A percentile compares a stretch with the other conserved stretches of the same genome.
Conservation (phyloP, 2,329 filamentous ascomycete genomes). For the Colletotrichum sp. region DNA sequence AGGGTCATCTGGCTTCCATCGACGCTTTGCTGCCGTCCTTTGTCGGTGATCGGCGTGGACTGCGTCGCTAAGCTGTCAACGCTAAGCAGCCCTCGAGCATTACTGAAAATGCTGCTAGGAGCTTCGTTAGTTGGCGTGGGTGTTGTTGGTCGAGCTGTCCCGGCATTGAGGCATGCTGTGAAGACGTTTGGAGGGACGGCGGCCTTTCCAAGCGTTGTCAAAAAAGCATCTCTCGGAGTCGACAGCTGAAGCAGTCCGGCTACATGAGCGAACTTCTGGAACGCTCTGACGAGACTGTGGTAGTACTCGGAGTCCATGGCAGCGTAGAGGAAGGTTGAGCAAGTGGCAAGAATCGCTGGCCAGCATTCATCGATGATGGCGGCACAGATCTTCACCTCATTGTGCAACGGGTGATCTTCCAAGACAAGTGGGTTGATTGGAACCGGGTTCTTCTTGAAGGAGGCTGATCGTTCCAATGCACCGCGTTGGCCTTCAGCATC, state of each 20-base stretch:
- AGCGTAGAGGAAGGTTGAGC: slow-evolving; percentile 93
- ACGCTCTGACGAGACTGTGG: slow-evolving; percentile 86
- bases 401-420: slow-evolving; percentile 72
- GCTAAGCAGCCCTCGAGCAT: slow-evolving; percentile 74
- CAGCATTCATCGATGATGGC: slow-evolving; percentile 89
- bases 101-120: slow-evolving; percentile 65
- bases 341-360: slow-evolving; percentile 93
- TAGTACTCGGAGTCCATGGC: slow-evolving; percentile 94
- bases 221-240: slow-evolving; percentile 90
- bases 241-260: slow-evolving; percentile 84
- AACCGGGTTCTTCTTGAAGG: slow-evolving; percentile 76
- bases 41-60: slow-evolving; percentile 60
- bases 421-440: slow-evolving; percentile 84
- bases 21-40: slow-evolving; percentile 62
- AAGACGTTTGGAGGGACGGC: slow-evolving; percentile 85
- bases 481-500: slow-evolving; percentile 37
- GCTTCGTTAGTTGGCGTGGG: slow-evolving; percentile 40
- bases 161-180: slow-evolving; percentile 61
- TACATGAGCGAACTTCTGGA: slow-evolving; percentile 95
- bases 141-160: slow-evolving; percentile 46
- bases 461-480: slow-evolving; percentile 64
- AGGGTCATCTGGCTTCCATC: slow-evolving; percentile 64
- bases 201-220: slow-evolving; percentile 92
- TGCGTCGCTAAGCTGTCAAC: slow-evolving; percentile 73
- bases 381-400: slow-evolving; percentile 78